These are phyloP conservation scores for Blastobotrys chiropterorum DNA, from an alignment of 805 yeast genomes.

Conservation along the genomic window DNA sequence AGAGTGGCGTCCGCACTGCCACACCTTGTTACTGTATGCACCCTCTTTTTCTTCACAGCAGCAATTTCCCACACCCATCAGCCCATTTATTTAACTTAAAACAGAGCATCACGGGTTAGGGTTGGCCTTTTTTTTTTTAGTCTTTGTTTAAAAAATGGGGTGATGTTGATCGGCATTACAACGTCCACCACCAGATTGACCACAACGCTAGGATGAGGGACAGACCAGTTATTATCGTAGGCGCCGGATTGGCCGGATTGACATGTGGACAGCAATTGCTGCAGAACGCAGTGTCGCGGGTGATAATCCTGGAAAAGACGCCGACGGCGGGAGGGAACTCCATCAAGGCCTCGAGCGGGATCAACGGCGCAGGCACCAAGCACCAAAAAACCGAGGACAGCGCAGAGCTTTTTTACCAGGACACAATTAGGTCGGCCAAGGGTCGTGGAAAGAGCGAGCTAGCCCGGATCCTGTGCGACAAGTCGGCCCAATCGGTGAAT, in stretches of 20 bases:
- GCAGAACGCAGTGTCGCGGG: constrained; percentile 41
- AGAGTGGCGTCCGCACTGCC: too few species aligned
- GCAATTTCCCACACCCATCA: background rate
- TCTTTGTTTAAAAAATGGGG: background rate
- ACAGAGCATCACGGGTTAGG: background rate
- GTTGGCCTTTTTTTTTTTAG: background rate
- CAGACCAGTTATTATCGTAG: constrained; percentile 32
- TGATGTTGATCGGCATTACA: background rate
- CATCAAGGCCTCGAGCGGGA: constrained; percentile 63
- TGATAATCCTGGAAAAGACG: constrained; percentile 46
- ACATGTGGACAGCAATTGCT: constrained; percentile 55
- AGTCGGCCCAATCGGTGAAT: constrained; percentile 60
- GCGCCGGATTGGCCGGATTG: constrained; percentile 61
- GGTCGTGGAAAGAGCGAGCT: constrained; percentile 51
- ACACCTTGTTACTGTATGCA: too few species aligned
- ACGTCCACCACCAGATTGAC: background rate
- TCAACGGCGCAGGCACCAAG: constrained; percentile 64
- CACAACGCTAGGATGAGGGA: background rate
- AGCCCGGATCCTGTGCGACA: constrained; percentile 52
- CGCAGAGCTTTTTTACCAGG: constrained; percentile 53
- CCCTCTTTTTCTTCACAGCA: too few species aligned
- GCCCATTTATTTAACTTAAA: too few species aligned
- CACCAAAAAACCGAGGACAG: constrained; percentile 57
- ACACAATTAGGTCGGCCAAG: constrained; percentile 63
- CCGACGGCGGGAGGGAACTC: constrained; percentile 59